Base-by-base conservation (phyloP, 805 yeast genomes). In the Torulaspora delbrueckii region DNA sequence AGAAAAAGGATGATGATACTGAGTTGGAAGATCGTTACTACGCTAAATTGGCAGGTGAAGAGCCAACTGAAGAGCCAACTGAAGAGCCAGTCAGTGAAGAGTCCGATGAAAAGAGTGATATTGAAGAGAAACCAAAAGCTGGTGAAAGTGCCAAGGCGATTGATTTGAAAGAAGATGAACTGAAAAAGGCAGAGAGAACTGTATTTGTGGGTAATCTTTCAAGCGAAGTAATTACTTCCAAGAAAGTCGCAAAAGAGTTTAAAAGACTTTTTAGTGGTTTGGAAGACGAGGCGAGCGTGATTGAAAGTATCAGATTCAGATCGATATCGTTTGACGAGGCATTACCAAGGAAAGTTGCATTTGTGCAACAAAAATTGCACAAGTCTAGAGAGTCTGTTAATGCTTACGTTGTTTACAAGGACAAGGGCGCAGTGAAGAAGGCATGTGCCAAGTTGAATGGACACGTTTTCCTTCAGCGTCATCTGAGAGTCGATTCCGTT, bases 321-420 rank as follows among this genome's bases (percentile, higher is more conserved):
- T 89, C 97, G 2, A 84, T 93, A 54, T 86, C 96, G 2, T 87
- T 90, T 53, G 81, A 84, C 45, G 95, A 89, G 60, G 81, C 85
- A 27, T 73, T 89, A 40, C 98, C 98, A 44, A 78, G 97, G 63
- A 91, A 89, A 60, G 89, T 86, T 30, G 98, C 99, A 0, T 88
- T 82, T 62, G 83, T 86, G 49, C 78, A 82, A 57, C 87, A 86
- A 60, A 79, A 82, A 51, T 73, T 90, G 48, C 91, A 90, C 61
- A 75, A 79, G 37, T 75, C 81, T 24, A 77, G 95, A 65, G 91
- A 86, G 43, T 78, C 93, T 1, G 77, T 90, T 37, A 93, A 93
- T 65, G 88, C 96, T 12, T 93, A 93, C 62, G 74, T 91, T 39
- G 98, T 93, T 3, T 91, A 76, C 69, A 74, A 74, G 44, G 74